Conservation (phyloP, 306 rosid species). For the Fragaria iinumae region DNA sequence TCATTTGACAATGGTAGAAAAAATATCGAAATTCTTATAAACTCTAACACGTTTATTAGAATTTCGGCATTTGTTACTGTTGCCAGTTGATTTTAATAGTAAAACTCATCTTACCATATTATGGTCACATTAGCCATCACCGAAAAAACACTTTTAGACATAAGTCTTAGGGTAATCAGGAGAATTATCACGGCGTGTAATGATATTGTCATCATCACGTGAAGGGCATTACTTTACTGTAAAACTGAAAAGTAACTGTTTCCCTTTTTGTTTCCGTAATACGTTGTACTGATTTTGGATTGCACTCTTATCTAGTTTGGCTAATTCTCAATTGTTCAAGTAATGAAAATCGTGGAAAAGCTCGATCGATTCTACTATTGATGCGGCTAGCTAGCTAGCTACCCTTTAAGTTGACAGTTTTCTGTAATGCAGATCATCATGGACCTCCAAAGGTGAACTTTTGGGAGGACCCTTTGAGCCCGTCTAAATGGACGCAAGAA, state of each 20-base stretch:
- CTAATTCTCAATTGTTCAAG: background rate
- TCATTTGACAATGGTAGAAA: no score
- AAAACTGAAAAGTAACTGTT: background rate
- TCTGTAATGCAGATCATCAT: constrained; percentile 48
- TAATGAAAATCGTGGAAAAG: background rate
- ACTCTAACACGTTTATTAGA: no score
- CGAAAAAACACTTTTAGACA: no score
- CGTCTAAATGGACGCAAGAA: constrained; percentile 73
- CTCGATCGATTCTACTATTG: background rate
- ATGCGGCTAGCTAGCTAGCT: background rate
- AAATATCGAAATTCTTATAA: no score
- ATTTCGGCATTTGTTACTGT: no score
- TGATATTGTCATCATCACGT: no score
- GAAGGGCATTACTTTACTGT: background rate
- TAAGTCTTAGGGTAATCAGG: no score
- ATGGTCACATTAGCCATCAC: no score
- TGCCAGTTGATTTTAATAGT: no score
- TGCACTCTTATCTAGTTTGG: background rate
- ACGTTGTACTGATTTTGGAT: background rate
- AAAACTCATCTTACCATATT: no score
- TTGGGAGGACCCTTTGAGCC: constrained; percentile 62
- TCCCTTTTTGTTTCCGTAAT: background rate
- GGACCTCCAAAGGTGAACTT: constrained; percentile 66
- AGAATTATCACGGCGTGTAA: no score
- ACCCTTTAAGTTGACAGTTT: background rate